phyloP scores from a whole-genome alignment of 495 filamentous ascomycete species.

The Talaromyces wortmannii region DNA sequence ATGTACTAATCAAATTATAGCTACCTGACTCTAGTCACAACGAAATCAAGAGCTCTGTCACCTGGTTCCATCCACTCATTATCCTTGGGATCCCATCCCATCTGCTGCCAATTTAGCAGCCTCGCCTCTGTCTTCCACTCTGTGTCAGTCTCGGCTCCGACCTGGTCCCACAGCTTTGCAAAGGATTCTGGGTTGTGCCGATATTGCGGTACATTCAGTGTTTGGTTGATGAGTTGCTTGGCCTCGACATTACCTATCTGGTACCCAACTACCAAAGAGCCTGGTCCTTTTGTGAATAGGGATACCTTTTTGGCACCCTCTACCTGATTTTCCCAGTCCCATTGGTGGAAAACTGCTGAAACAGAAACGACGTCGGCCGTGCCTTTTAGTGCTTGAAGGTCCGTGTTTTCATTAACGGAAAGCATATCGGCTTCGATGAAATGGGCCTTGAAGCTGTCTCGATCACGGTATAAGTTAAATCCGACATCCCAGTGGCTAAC shows the following conservation, averaged over 20 bases:
- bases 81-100: background rate
- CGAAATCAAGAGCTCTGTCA: background rate
- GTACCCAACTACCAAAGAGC: background rate
- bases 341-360: slow-evolving; percentile 25
- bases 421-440: slow-evolving; percentile 16
- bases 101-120: background rate
- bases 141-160: slow-evolving; percentile 10
- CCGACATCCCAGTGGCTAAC: slow-evolving; percentile 16
- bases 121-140: slow-evolving; percentile 10
- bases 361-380: slow-evolving; percentile 19
- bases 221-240: background rate
- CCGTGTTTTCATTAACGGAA: slow-evolving; percentile 7
- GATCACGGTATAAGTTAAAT: slow-evolving; percentile 26
- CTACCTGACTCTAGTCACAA: background rate
- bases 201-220: background rate
- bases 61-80: background rate
- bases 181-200: background rate
- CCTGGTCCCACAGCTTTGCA: slow-evolving; percentile 10
- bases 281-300: background rate
- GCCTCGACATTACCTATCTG: slow-evolving; percentile 2
- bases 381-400: slow-evolving; percentile 3
- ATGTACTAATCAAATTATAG: background rate
- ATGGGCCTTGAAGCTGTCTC: slow-evolving; percentile 8
- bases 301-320: slow-evolving; percentile 3
- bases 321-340: slow-evolving; percentile 21